Percentiles rank a stretch among this genome's conserved stretches.
Evolutionary conservation across 257 asterid species (phyloP).

Genomic region (Thymus quinquecostatus): DNA sequence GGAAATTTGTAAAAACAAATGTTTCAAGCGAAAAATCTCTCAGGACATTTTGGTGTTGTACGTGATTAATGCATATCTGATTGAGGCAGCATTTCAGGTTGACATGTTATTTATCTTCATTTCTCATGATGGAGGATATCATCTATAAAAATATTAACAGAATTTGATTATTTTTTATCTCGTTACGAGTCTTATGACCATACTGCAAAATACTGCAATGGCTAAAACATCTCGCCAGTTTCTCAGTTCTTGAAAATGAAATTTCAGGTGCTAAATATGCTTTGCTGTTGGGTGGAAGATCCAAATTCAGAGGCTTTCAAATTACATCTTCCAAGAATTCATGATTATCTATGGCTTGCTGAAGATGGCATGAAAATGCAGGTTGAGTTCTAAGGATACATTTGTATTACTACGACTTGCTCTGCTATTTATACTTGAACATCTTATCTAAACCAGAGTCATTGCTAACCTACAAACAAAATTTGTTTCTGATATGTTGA

Average conservation of each 20-base stretch:
- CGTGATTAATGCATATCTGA: not conserved
- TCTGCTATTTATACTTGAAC: slow-evolving; percentile 20
- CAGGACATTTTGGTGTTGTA: not conserved
- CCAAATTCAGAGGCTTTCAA: slow-evolving; percentile 95
- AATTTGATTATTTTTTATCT: slow-evolving; percentile 15
- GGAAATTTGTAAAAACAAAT: slow-evolving; percentile 11
- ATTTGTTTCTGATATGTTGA: not conserved
- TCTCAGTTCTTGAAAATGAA: slow-evolving; percentile 20
- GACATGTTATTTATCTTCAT: too few species aligned
- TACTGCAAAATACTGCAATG: slow-evolving; percentile 15
- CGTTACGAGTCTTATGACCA: not conserved
- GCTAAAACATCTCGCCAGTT: slow-evolving; percentile 18
- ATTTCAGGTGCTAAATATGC: slow-evolving; percentile 86
- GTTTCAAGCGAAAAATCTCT: slow-evolving; percentile 11
- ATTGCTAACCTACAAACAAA: not conserved
- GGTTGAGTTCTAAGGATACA: slow-evolving; percentile 43
- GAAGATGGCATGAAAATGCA: slow-evolving; percentile 99
- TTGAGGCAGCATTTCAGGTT: not conserved
- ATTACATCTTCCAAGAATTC: slow-evolving; percentile 87
- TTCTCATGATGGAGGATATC: too few species aligned
- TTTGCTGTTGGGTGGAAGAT: slow-evolving; percentile 99
- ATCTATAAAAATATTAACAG: not conserved
- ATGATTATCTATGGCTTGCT: slow-evolving; percentile 92
- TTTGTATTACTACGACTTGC: not conserved
- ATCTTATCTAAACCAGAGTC: slow-evolving; percentile 9